These are phyloP conservation scores for Cercospora citrullina DNA, from an alignment of 2,329 filamentous ascomycete species.

Conservation along the genomic window DNA sequence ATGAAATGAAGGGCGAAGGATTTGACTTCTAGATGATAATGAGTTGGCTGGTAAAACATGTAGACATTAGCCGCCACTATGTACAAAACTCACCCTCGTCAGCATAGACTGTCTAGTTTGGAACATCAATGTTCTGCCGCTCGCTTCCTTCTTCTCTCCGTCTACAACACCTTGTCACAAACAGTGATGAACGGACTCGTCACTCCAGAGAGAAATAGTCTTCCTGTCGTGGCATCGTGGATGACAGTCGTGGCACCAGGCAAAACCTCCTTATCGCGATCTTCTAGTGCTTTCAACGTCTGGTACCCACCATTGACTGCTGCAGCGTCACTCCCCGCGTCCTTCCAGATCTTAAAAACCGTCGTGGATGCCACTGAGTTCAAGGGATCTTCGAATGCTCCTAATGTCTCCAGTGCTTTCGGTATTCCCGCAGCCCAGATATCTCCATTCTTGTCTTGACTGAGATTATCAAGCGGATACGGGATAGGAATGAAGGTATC, in stretches of 20 bases:
- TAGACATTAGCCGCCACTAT: not conserved
- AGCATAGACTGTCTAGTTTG: constrained; percentile 1
- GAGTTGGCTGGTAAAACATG: not conserved
- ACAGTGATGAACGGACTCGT: constrained; percentile 27
- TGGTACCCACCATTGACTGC: constrained; percentile 11
- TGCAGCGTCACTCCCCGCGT: constrained; percentile 8
- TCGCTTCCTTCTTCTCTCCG: not conserved
- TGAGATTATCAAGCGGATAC: constrained; percentile 29
- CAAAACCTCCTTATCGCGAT: constrained; percentile 22
- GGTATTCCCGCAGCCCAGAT: constrained; percentile 27
- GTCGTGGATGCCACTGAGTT: constrained; percentile 13
- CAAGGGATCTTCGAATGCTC: constrained; percentile 23
- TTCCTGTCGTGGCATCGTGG: constrained; percentile 28
- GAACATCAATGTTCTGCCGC: not conserved
- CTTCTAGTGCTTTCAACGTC: constrained; percentile 23
- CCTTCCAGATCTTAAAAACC: constrained; percentile 21
- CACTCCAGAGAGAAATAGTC: constrained; percentile 26
- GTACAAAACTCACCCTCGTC: not conserved
- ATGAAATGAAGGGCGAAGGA: constrained; percentile 74
- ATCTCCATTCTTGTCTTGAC: constrained; percentile 23
- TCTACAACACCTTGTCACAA: constrained; percentile 20
- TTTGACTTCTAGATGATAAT: constrained; percentile 70
- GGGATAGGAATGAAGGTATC: constrained; percentile 20
- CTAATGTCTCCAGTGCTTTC: constrained; percentile 13
- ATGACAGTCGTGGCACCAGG: constrained; percentile 27